Percentiles rank a stretch among this genome's conserved stretches.
Conservation (phyloP, 768 basidiomycete species). For the Polyporus arcularius region DNA sequence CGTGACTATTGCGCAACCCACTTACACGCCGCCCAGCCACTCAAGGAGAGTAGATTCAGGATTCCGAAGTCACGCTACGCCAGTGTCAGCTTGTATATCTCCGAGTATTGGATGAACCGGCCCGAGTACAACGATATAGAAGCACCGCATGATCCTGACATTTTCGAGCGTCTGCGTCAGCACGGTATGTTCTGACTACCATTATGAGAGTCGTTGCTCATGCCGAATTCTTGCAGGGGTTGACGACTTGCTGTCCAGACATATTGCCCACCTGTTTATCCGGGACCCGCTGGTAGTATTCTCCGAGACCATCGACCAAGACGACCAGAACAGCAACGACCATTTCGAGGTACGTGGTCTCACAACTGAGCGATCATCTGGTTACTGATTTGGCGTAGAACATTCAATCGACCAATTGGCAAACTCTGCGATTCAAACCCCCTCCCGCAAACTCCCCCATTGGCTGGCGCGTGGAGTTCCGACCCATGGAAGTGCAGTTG, state of each 20-base stretch:
- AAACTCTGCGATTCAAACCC: constrained; percentile 97
- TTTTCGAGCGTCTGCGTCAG: constrained; percentile 69
- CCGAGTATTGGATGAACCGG: constrained; percentile 81
- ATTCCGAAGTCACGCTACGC: constrained; percentile 99
- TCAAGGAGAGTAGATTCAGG: constrained; percentile 68
- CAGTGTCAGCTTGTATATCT: constrained; percentile 92
- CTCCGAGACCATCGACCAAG: constrained; percentile 90
- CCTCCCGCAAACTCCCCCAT: constrained; percentile 91
- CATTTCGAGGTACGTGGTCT: constrained; percentile 76
- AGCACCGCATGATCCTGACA: constrained; percentile 74
- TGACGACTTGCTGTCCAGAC: constrained; percentile 84
- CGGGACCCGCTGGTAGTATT: constrained; percentile 96
- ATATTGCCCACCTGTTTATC: constrained; percentile 95
- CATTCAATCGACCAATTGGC: constrained; percentile 99
- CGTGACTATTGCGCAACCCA: constrained; percentile 8
- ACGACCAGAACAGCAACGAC: constrained; percentile 84
- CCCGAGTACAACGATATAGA: constrained; percentile 93
- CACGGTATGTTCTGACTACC: constrained; percentile 57
- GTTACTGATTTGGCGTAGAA: constrained; percentile 52
- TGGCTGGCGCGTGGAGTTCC: constrained; percentile 98
- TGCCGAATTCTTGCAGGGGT: constrained; percentile 56
- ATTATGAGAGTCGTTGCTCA: neutral
- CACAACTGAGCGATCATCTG: neutral
- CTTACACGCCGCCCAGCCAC: constrained; percentile 52
- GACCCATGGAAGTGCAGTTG: constrained; percentile 98